These are phyloP conservation scores for Peronospora destructor DNA, from an alignment of 352 stramenopile species.

Conservation along the genomic window DNA sequence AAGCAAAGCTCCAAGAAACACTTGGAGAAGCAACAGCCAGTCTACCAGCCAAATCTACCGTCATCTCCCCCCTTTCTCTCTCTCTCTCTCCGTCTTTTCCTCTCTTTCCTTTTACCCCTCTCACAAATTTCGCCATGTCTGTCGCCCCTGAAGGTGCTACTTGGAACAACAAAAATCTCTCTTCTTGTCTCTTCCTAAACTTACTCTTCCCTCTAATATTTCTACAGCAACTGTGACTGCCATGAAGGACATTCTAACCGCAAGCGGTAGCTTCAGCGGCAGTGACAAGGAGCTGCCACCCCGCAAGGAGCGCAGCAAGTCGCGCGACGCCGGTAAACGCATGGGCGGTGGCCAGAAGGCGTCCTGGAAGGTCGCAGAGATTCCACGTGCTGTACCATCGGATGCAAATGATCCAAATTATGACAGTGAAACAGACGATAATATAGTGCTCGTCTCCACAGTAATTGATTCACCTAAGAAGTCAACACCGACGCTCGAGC, in stretches of 20 bases:
- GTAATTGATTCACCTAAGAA: constrained; percentile 37
- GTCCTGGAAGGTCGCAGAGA: constrained; percentile 75
- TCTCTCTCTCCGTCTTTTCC: constrained; percentile 13
- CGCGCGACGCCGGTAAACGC: constrained; percentile 75
- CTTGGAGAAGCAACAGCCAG: no score
- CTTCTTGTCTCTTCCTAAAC: not conserved
- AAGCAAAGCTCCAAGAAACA: not conserved
- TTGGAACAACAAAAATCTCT: not conserved
- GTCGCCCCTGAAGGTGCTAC: constrained; percentile 20
- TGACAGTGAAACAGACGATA: constrained; percentile 87
- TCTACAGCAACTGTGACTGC: constrained; percentile 11
- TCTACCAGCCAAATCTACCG: not conserved
- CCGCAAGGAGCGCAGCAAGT: constrained; percentile 82
- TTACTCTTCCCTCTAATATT: not conserved
- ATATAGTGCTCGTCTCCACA: constrained; percentile 80
- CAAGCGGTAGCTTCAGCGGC: constrained; percentile 20
- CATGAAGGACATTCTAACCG: constrained; percentile 21
- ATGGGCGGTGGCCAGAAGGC: constrained; percentile 85
- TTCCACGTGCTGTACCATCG: constrained; percentile 49
- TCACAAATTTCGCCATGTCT: constrained; percentile 18
- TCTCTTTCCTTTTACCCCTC: not conserved
- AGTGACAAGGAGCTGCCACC: constrained; percentile 49
- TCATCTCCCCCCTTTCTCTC: constrained; percentile 7
- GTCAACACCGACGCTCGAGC: constrained; percentile 45
- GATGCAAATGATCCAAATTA: constrained; percentile 92